phyloP scores from a whole-genome alignment of 805 yeast species.

The Diddensiella transvaalensis region DNA sequence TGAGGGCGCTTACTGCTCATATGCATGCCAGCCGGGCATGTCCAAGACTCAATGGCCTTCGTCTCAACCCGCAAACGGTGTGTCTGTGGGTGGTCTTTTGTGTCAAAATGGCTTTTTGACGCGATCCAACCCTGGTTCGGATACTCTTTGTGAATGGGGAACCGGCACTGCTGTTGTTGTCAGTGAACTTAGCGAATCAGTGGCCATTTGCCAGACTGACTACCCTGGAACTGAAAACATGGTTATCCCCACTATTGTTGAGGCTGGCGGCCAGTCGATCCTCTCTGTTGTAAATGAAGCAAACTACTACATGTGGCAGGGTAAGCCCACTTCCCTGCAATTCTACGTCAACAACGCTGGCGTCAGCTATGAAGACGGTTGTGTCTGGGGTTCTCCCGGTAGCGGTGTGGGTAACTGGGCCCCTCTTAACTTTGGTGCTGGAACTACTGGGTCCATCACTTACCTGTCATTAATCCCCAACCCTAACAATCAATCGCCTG shows the following conservation, averaged over 20 bases:
- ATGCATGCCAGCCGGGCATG: conserved; percentile 98
- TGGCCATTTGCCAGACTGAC: conserved; percentile 96
- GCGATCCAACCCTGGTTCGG: conserved; percentile 66
- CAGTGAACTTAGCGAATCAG: conserved; percentile 56
- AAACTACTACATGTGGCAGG: conserved; percentile 77
- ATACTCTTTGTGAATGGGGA: conserved; percentile 88
- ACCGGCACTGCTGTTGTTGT: conserved; percentile 62
- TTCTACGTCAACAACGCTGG: conserved; percentile 98
- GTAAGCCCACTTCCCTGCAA: conserved; percentile 84
- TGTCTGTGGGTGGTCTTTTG: conserved; percentile 86
- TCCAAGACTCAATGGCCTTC: conserved; percentile 98
- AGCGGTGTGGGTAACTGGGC: conserved; percentile 97
- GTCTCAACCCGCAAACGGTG: conserved; percentile 81
- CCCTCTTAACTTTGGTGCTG: conserved; percentile 92
- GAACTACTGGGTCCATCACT: conserved; percentile 66
- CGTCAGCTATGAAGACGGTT: conserved; percentile 83
- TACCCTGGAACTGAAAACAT: conserved; percentile 99
- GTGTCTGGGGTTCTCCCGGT: conserved; percentile 85
- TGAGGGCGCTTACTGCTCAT: conserved; percentile 93
- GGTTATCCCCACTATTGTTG: conserved; percentile 87
- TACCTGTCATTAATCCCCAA: conserved; percentile 92
- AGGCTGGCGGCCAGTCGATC: conserved; percentile 60
- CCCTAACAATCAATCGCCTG: conserved; percentile 74
- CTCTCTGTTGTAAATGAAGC: conserved; percentile 78
- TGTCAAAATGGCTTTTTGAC: conserved; percentile 83